Evolutionary conservation across 176 grass and related monocot species (phyloP).

Genomic region (Typha latifolia): DNA sequence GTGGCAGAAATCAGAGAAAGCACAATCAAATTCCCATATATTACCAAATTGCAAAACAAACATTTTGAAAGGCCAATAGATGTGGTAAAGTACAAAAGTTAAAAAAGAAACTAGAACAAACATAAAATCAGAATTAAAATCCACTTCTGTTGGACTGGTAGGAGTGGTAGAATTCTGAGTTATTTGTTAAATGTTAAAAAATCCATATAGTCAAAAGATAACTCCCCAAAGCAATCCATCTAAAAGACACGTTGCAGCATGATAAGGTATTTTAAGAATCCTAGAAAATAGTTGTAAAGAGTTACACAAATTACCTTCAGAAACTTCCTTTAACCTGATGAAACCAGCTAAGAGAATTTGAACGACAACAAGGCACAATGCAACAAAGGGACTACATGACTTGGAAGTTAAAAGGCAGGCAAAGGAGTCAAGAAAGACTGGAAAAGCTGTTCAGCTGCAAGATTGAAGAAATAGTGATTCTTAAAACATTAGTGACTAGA

Average conservation of each 20-base stretch:
- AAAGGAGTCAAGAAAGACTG: no score
- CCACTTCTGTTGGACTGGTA: no score
- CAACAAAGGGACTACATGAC: no score
- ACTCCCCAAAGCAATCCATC: background rate
- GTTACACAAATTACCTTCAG: background rate
- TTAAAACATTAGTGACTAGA: no score
- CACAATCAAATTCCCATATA: slow-evolving; percentile 6
- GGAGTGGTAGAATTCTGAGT: background rate
- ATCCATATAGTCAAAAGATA: background rate
- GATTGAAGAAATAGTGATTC: no score
- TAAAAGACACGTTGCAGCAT: background rate
- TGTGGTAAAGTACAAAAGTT: no score
- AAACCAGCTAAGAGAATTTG: background rate
- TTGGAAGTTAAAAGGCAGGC: no score
- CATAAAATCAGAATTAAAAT: no score
- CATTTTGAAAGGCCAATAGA: slow-evolving; percentile 8
- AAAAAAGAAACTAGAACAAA: no score
- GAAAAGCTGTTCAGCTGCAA: no score
- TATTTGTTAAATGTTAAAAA: background rate
- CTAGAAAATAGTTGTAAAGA: background rate
- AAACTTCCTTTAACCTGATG: background rate
- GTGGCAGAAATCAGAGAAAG: slow-evolving; percentile 25
- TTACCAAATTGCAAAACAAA: background rate
- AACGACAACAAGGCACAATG: background rate
- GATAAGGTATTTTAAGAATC: background rate